A percentile compares a stretch with the other conserved stretches of the same genome.
Conservation (phyloP, 768 basidiomycete species). For the Pulveroboletus sp. region DNA sequence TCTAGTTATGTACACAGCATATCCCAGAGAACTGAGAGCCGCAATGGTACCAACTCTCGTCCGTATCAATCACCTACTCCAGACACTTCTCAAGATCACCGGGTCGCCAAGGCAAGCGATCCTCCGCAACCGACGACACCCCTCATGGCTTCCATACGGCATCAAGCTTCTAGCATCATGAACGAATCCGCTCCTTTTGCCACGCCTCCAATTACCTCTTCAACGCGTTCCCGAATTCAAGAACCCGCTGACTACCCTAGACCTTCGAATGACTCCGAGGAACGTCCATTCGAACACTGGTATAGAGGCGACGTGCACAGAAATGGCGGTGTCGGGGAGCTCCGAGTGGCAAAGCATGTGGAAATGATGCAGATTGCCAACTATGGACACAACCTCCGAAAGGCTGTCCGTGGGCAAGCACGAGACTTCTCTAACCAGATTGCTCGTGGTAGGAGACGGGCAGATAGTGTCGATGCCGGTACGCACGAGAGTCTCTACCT, state of each 20-base stretch:
- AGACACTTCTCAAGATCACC: slow-evolving; percentile 29
- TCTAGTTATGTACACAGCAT: slow-evolving; percentile 37
- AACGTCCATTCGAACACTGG: slow-evolving; percentile 85
- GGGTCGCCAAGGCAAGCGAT: slow-evolving; percentile 26
- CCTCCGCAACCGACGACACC: slow-evolving; percentile 30
- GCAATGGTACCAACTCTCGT: slow-evolving; percentile 26
- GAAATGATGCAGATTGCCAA: slow-evolving; percentile 89
- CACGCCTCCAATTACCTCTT: slow-evolving; percentile 40
- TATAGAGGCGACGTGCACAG: slow-evolving; percentile 82
- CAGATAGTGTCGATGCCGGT: slow-evolving; percentile 59
- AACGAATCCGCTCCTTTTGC: slow-evolving; percentile 64
- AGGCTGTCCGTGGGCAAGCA: slow-evolving; percentile 19
- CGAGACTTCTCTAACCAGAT: slow-evolving; percentile 20
- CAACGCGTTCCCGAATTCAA: slow-evolving; percentile 34
- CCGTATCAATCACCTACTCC: slow-evolving; percentile 24
- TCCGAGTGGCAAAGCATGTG: slow-evolving; percentile 64
- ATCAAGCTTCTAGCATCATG: slow-evolving; percentile 45
- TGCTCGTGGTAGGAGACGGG: slow-evolving; percentile 46
- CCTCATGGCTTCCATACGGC: slow-evolving; percentile 33
- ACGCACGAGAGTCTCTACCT: slow-evolving; percentile 62
- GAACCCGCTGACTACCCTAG: slow-evolving; percentile 40
- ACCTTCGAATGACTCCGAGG: slow-evolving; percentile 69
- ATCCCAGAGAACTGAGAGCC: slow-evolving; percentile 35
- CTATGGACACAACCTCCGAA: slow-evolving; percentile 63
- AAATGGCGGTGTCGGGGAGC: slow-evolving; percentile 85